Percentiles rank a stretch among this genome's conserved stretches.
Conservation (phyloP, 257 asterid genomes). For the Solanum lycopersicoides region DNA sequence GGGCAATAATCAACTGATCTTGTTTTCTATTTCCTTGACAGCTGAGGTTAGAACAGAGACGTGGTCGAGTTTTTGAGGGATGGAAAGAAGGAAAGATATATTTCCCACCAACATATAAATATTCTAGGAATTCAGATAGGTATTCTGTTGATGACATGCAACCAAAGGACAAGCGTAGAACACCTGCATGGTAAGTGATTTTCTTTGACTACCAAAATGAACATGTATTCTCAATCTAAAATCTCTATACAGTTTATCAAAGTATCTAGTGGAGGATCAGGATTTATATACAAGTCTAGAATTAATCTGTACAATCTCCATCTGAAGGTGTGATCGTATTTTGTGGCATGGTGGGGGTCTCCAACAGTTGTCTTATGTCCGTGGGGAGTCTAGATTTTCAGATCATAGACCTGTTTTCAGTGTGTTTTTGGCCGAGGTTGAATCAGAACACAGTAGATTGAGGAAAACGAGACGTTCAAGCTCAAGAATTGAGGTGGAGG, state of each 20-base stretch:
- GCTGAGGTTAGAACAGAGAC: constrained; percentile 19
- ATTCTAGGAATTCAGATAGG: constrained; percentile 18
- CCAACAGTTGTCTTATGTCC: constrained; percentile 11
- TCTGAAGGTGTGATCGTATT: constrained; percentile 16
- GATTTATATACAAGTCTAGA: not conserved
- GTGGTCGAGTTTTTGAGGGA: constrained; percentile 16
- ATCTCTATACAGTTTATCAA: not conserved
- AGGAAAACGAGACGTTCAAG: constrained; percentile 10
- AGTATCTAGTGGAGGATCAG: not conserved
- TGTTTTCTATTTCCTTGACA: not conserved
- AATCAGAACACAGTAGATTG: not conserved
- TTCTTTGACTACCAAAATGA: not conserved
- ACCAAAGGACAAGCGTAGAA: constrained; percentile 24
- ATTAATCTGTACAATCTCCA: not conserved
- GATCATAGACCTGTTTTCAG: constrained; percentile 15
- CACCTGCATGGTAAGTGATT: constrained; percentile 19
- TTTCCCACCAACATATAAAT: constrained; percentile 26
- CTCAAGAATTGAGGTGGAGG: constrained; percentile 19
- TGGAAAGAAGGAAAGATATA: constrained; percentile 25
- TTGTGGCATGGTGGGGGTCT: constrained; percentile 13
- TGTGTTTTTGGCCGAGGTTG: constrained; percentile 7
- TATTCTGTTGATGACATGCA: constrained; percentile 15
- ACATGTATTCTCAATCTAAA: not conserved
- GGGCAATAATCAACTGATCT: not conserved
- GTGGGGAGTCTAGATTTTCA: constrained; percentile 16